These are phyloP conservation scores for Backusella tarrabulga DNA, from an alignment of 192 early-diverging fungal genomes.

Conservation along the genomic window DNA sequence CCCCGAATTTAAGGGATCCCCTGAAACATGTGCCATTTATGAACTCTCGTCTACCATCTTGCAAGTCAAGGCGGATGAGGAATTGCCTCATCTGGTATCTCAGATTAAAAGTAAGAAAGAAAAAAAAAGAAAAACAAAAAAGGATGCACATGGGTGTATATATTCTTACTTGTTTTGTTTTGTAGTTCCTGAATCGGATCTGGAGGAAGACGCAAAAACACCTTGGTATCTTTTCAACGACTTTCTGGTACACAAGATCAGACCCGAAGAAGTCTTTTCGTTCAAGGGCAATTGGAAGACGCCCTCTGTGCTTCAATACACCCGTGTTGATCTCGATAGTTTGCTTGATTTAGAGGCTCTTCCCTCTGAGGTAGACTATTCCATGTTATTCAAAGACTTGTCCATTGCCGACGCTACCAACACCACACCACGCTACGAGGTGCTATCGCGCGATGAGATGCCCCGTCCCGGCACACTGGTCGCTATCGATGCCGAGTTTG, in stretches of 20 bases:
- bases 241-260: slow-evolving; percentile 82
- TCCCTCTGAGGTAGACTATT: slow-evolving; percentile 42
- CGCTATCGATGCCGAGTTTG: slow-evolving; percentile 96
- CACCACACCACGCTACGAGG: slow-evolving; percentile 45
- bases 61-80: slow-evolving; percentile 54
- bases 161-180: neutral
- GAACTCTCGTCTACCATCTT: slow-evolving; percentile 60
- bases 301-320: slow-evolving; percentile 71
- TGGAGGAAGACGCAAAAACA: slow-evolving; percentile 29
- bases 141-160: neutral
- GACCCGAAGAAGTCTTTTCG: slow-evolving; percentile 59
- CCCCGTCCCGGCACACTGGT: slow-evolving; percentile 64
- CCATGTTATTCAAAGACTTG: slow-evolving; percentile 56
- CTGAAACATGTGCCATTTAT: slow-evolving; percentile 51
- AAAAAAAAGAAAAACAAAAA: neutral
- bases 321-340: slow-evolving; percentile 49
- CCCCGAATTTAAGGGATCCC: slow-evolving; percentile 25
- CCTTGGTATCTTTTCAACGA: slow-evolving; percentile 96
- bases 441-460: slow-evolving; percentile 59
- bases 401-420: slow-evolving; percentile 58
- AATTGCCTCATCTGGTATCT: slow-evolving; percentile 68
- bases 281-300: slow-evolving; percentile 62
- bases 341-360: slow-evolving; percentile 48
- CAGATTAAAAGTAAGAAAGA: slow-evolving; percentile 56
- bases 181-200: slow-evolving; percentile 37